These are phyloP conservation scores for Ophiostoma perfectum DNA, from an alignment of 2,329 filamentous ascomycete species.

Conservation along the genomic window DNA sequence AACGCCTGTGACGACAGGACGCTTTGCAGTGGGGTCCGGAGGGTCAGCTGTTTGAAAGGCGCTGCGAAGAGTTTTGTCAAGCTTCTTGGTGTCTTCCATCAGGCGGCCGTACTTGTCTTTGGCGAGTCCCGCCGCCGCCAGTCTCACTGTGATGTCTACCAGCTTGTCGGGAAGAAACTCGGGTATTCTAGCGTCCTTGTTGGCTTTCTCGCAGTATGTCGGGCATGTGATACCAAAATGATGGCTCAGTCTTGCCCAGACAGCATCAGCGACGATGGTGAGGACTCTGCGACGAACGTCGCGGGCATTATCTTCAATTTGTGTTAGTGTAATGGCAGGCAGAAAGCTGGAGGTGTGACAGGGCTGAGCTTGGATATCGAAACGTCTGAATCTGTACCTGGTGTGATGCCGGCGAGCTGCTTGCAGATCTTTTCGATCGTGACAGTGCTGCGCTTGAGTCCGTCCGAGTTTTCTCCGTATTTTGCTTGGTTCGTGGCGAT, in stretches of 20 bases:
- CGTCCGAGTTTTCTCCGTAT: background rate
- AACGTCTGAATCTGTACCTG: too few species aligned
- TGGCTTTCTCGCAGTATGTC: background rate
- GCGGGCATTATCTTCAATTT: too few species aligned
- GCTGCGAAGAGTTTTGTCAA: background rate
- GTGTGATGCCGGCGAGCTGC: background rate
- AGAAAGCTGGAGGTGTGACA: too few species aligned
- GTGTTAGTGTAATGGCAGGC: too few species aligned
- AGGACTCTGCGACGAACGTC: background rate
- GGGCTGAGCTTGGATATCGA: too few species aligned
- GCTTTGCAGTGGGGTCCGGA: too few species aligned
- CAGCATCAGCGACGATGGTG: too few species aligned
- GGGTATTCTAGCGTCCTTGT: background rate
- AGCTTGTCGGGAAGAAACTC: background rate
- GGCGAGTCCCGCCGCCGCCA: background rate
- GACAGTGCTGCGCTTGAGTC: background rate
- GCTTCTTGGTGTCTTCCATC: background rate
- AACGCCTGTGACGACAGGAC: background rate
- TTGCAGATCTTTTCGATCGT: background rate
- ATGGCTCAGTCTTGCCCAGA: background rate
- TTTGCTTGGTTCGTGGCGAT: background rate
- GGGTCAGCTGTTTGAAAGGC: too few species aligned
- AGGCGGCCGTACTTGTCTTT: background rate
- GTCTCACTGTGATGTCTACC: background rate
- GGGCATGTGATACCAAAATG: background rate